Evolutionary conservation across 2,329 filamentous ascomycete genomes (phyloP), one percentile per base, ranked within the genome.

Genomic region (Monosporascus sp.): DNA sequence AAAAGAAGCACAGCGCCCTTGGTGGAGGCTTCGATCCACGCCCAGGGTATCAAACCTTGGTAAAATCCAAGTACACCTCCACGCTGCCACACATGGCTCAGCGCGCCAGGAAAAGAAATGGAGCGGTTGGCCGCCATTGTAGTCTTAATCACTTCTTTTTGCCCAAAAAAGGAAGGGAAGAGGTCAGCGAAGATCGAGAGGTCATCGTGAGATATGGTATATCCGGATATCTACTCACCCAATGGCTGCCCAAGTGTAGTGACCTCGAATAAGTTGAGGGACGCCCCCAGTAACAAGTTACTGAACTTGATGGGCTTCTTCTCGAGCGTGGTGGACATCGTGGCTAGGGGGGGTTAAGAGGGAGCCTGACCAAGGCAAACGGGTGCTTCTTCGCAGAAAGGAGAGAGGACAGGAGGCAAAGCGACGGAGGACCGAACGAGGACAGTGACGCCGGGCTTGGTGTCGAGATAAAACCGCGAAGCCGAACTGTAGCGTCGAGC

Each of bases 301-400:
- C 91, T 96, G 83, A 97, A 97, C 85, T 97, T 97, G 84, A 99
- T 84, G 63, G 94, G 94, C 85, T 97, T 97, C 89, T 97, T 97
- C 87, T 97, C 92, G 72, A 95, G 78, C 74, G 73, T 77, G 73
- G 71, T 77, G 75, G 73, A 75, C 69, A 70, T 75, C 71, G 69
- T 66, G 72, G 73, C 73, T 64, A 80, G 74, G 67, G 80, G 71
- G 66, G 76, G 64, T 66, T 70, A 64, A 71, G 80, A 78, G 76
- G 83, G 86, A 88, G 89, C 93, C 92, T 94, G 93, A 97, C 93
- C 93, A 95, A 97, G 93, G 92, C 90, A 88, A 78, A 77, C 85
- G 82, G 85, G 78, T 86, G 90, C 89, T 91, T 91, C 90, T 82
- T 92, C 82, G 90, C 89, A 69, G 68, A 58, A 58, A 59, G 62